Conservation (phyloP, 73 alveolate genomes). For the Paramecium sonneborni region DNA sequence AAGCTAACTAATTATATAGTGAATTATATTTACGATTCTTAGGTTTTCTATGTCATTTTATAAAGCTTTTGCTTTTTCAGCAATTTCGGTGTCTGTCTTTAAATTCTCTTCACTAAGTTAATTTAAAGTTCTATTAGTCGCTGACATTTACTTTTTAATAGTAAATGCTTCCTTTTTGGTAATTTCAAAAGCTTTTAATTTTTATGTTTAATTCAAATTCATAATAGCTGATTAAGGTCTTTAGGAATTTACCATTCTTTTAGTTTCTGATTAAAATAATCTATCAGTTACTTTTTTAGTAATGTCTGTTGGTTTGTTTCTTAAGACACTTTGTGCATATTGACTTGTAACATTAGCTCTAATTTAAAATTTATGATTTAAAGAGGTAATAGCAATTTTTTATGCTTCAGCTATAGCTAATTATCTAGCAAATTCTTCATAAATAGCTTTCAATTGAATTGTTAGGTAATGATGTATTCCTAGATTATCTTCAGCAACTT, state of each 20-base stretch:
- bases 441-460: neutral
- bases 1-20: neutral
- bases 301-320: neutral
- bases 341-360: neutral
- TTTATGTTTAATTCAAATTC: neutral
- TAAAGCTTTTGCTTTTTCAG: neutral
- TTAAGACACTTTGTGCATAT: neutral
- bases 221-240: constrained; percentile 21
- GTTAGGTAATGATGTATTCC: neutral
- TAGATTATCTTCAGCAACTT: constrained; percentile 23
- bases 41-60: neutral
- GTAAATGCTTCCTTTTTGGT: neutral
- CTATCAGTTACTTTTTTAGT: neutral
- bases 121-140: neutral
- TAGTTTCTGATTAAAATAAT: neutral
- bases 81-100: neutral
- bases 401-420: constrained; percentile 38
- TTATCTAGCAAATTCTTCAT: constrained; percentile 26
- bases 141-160: neutral
- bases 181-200: neutral
- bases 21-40: neutral
- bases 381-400: neutral
- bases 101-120: neutral
- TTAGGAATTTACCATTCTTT: neutral
- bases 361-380: neutral